phyloP scores from a whole-genome alignment of 345 rosid species.

The Brassica incana region DNA sequence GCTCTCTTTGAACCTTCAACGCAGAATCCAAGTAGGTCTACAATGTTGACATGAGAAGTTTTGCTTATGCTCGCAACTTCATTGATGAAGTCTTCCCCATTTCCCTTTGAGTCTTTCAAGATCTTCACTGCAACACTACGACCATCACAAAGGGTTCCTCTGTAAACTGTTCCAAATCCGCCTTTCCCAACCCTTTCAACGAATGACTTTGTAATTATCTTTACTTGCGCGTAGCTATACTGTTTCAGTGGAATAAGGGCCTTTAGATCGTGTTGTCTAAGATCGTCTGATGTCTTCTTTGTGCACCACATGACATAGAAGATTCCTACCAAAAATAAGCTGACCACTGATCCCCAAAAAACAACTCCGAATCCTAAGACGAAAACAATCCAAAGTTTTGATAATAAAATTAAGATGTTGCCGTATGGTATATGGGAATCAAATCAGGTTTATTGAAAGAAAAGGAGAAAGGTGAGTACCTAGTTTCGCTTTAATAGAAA shows the following conservation, averaged over 20 bases:
- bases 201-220: constrained; percentile 13
- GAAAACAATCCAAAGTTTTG: background rate
- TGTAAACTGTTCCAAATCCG: constrained; percentile 8
- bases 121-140: constrained; percentile 13
- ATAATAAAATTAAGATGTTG: background rate
- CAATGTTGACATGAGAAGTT: constrained; percentile 44
- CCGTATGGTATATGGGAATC: background rate
- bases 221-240: background rate
- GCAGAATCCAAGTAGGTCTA: constrained; percentile 44
- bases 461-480: background rate
- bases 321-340: background rate
- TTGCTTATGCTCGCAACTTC: background rate
- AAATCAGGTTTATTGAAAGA: background rate
- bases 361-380: background rate
- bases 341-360: background rate
- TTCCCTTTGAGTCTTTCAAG: background rate
- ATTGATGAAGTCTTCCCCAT: constrained; percentile 39
- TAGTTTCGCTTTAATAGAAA: background rate
- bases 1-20: constrained; percentile 36
- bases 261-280: background rate
- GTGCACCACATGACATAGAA: background rate
- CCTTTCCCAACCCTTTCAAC: constrained; percentile 6
- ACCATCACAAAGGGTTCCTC: background rate
- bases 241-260: constrained; percentile 13
- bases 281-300: background rate